Percentiles rank a stretch among this genome's conserved stretches.
Conservation (phyloP, 2,329 filamentous ascomycete genomes). For the Fusarium nodosum region DNA sequence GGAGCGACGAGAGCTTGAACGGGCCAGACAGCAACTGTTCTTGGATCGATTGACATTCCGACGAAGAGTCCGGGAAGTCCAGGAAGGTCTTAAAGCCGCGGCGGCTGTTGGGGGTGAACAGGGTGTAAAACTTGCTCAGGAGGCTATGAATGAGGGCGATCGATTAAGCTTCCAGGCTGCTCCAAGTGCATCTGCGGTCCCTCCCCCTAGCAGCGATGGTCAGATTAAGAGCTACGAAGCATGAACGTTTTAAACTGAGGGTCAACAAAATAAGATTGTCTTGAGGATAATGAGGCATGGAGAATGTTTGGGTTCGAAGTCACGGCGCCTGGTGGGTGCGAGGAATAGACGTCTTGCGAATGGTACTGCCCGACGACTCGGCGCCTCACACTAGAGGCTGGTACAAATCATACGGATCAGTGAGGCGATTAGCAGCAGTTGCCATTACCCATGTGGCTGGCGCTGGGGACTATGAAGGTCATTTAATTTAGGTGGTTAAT, state of each 20-base stretch:
- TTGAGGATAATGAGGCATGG: conserved; percentile 23
- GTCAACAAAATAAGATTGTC: conserved; percentile 2
- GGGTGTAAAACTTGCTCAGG: conserved; percentile 63
- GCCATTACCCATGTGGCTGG: background rate
- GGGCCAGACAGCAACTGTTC: conserved; percentile 92
- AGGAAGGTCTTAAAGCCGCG: conserved; percentile 77
- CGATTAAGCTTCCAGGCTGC: conserved; percentile 67
- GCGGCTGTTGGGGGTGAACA: conserved; percentile 64
- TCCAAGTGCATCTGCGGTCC: conserved; percentile 60
- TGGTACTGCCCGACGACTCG: conserved; percentile 8
- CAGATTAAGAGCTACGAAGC: conserved; percentile 71
- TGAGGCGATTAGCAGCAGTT: background rate
- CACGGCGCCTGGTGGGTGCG: conserved; percentile 41
- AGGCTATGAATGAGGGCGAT: conserved; percentile 63
- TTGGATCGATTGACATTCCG: conserved; percentile 92
- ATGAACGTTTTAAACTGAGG: conserved; percentile 49
- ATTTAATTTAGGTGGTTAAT: conserved; percentile 5
- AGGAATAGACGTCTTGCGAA: conserved; percentile 29
- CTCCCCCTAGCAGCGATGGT: conserved; percentile 68
- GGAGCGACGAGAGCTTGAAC: conserved; percentile 92
- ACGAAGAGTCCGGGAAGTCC: conserved; percentile 84
- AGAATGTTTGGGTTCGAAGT: conserved; percentile 38
- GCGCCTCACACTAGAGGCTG: conserved; percentile 4
- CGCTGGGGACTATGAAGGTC: conserved; percentile 5
- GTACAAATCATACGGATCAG: background rate